Conservation (phyloP, 2,329 filamentous ascomycete species). For the Cercospora zeina region DNA sequence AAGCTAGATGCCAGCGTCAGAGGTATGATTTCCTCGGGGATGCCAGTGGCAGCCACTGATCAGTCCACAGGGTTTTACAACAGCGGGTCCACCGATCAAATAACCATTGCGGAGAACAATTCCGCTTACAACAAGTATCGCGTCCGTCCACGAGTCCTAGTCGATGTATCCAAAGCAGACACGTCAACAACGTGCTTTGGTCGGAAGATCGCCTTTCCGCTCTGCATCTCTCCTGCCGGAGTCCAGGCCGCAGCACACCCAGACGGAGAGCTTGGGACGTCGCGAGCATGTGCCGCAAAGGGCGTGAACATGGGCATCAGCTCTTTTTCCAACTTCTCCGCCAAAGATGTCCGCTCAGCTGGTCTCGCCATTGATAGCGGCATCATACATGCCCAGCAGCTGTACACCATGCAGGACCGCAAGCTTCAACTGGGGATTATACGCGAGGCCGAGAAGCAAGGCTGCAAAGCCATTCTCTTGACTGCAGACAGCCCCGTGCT, state of each 20-base stretch:
- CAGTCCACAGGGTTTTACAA: slow-evolving; percentile 57
- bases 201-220: slow-evolving; percentile 47
- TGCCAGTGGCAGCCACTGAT: neutral
- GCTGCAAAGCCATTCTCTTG: slow-evolving; percentile 57
- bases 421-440: slow-evolving; percentile 48
- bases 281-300: slow-evolving; percentile 48
- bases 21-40: neutral
- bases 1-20: slow-evolving; percentile 19
- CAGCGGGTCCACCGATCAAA: slow-evolving; percentile 57
- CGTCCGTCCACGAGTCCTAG: slow-evolving; percentile 41
- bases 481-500: slow-evolving; percentile 58
- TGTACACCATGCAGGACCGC: slow-evolving; percentile 56
- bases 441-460: slow-evolving; percentile 38
- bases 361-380: slow-evolving; percentile 38
- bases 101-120: slow-evolving; percentile 56
- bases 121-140: slow-evolving; percentile 52
- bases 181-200: slow-evolving; percentile 51
- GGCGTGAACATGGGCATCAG: slow-evolving; percentile 53
- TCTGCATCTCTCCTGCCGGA: slow-evolving; percentile 55
- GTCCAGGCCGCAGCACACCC: slow-evolving; percentile 54
- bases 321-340: slow-evolving; percentile 48
- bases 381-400: slow-evolving; percentile 56
- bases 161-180: slow-evolving; percentile 42
- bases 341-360: slow-evolving; percentile 50
- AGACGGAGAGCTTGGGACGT: slow-evolving; percentile 54